These are phyloP conservation scores for Suillus discolor DNA, from an alignment of 768 basidiomycete genomes.

Conservation along the genomic window DNA sequence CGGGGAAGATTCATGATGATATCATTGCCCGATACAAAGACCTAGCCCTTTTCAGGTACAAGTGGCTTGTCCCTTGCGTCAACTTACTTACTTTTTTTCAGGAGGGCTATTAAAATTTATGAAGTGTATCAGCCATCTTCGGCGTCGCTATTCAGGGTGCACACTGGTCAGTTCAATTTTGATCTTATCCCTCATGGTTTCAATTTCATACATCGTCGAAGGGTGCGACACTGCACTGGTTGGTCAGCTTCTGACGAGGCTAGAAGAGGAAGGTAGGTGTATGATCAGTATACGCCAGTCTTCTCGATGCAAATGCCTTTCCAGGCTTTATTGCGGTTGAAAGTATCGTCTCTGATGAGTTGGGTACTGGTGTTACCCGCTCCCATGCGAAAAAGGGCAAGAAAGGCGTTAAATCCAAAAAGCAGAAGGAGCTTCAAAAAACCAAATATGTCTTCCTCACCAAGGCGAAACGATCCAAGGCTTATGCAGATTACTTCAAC, in stretches of 20 bases:
- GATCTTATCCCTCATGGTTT: not conserved
- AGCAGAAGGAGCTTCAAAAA: slow-evolving; percentile 57
- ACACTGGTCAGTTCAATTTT: slow-evolving; percentile 51
- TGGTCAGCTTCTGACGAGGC: slow-evolving; percentile 63
- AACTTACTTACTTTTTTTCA: slow-evolving; percentile 24
- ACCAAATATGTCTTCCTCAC: slow-evolving; percentile 60
- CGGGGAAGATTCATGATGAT: slow-evolving; percentile 51
- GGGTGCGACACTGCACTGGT: slow-evolving; percentile 58
- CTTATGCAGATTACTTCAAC: slow-evolving; percentile 71
- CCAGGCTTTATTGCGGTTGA: slow-evolving; percentile 65
- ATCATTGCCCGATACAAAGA: slow-evolving; percentile 69
- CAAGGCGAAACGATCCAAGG: slow-evolving; percentile 42
- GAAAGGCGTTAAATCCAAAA: slow-evolving; percentile 42
- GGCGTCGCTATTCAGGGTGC: slow-evolving; percentile 56
- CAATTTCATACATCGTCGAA: slow-evolving; percentile 23
- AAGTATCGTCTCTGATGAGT: slow-evolving; percentile 48
- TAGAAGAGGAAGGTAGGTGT: slow-evolving; percentile 69
- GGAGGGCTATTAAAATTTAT: slow-evolving; percentile 71
- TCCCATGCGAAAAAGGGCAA: slow-evolving; percentile 42
- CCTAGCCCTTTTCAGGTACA: slow-evolving; percentile 70
- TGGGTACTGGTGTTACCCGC: slow-evolving; percentile 45
- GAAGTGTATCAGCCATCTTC: slow-evolving; percentile 50
- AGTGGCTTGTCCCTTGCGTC: slow-evolving; percentile 2
- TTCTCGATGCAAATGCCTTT: not conserved
- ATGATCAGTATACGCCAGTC: not conserved